Conservation (phyloP, 2,329 filamentous ascomycete genomes). For the Epichloe bromicola region DNA sequence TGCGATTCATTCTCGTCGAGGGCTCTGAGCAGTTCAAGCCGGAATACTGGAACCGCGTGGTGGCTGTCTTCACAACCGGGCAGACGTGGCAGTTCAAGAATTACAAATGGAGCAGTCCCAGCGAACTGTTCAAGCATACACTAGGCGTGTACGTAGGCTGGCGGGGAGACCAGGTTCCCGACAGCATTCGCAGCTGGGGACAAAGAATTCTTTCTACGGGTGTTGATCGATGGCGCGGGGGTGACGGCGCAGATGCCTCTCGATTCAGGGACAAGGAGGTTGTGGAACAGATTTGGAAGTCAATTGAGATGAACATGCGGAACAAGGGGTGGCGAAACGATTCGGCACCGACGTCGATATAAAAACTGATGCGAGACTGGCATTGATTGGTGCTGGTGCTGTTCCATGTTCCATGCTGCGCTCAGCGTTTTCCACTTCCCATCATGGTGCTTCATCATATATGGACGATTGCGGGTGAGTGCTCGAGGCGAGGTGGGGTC, state of each 20-base stretch:
- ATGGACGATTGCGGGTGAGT: background rate
- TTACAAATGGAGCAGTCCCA: constrained; percentile 87
- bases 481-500: background rate
- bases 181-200: constrained; percentile 72
- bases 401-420: too few species aligned
- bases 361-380: constrained; percentile 3
- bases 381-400: too few species aligned
- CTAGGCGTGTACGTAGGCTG: constrained; percentile 84
- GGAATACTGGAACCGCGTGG: constrained; percentile 91
- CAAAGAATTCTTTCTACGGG: constrained; percentile 65
- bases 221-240: constrained; percentile 69
- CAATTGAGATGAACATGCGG: constrained; percentile 79
- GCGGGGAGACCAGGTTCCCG: constrained; percentile 69
- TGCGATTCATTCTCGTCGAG: constrained; percentile 93
- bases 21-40: constrained; percentile 90
- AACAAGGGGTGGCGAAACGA: constrained; percentile 71
- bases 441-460: too few species aligned
- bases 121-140: constrained; percentile 80
- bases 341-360: constrained; percentile 45
- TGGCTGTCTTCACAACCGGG: constrained; percentile 93
- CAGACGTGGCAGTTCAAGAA: constrained; percentile 98
- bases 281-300: constrained; percentile 84
- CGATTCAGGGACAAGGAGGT: constrained; percentile 84
- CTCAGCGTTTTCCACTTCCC: too few species aligned
- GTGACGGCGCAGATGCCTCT: constrained; percentile 38